Conservation (phyloP, 1,284 basidiomycete genomes). For the Trametes sp. region DNA sequence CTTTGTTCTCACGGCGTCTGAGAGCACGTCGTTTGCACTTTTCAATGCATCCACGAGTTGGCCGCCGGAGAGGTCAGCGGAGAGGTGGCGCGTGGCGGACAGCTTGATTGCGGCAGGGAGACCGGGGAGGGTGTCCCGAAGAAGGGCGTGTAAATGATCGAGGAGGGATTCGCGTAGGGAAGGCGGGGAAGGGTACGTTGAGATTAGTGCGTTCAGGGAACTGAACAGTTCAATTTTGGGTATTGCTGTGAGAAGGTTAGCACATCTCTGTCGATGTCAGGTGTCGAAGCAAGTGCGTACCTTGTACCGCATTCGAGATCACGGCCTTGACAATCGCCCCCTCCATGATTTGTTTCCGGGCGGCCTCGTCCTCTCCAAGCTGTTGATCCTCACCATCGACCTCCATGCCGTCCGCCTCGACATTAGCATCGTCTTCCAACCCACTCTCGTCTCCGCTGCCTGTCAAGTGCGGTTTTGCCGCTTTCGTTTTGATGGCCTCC, state of each 20-base stretch:
- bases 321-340: constrained; percentile 78
- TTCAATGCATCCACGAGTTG: constrained; percentile 64
- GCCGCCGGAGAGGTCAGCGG: constrained; percentile 49
- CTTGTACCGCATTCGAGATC: constrained; percentile 69
- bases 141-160: constrained; percentile 60
- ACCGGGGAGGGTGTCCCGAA: constrained; percentile 53
- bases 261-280: neutral
- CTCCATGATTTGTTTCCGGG: constrained; percentile 67
- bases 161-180: constrained; percentile 57
- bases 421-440: constrained; percentile 44
- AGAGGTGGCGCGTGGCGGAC: constrained; percentile 56
- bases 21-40: constrained; percentile 64
- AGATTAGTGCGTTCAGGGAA: constrained; percentile 60
- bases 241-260: constrained; percentile 51
- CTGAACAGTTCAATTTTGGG: constrained; percentile 67
- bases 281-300: constrained; percentile 47
- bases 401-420: constrained; percentile 56
- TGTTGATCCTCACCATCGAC: constrained; percentile 49
- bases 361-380: constrained; percentile 54
- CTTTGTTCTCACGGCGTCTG: constrained; percentile 40
- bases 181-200: constrained; percentile 59
- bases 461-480: constrained; percentile 29
- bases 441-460: constrained; percentile 28
- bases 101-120: constrained; percentile 61
- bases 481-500: constrained; percentile 30